A percentile compares a stretch with the other conserved stretches of the same genome.
Evolutionary conservation across 2,329 filamentous ascomycete genomes (phyloP).

Genomic region (Venturiaceae sp.): DNA sequence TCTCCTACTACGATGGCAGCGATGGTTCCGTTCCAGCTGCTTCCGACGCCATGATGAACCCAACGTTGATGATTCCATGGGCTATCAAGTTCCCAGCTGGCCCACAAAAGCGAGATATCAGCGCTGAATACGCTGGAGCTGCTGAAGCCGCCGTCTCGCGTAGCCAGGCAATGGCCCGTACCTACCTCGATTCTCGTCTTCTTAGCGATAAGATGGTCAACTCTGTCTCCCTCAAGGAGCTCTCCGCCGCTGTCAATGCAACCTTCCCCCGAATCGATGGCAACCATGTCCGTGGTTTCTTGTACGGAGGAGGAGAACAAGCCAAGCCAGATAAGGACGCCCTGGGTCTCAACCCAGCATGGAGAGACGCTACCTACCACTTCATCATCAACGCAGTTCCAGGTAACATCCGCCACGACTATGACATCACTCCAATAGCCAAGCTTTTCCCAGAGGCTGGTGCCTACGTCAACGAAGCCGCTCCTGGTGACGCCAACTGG

Average conservation of each 20-base stretch:
- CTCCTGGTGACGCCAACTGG: slow-evolving; percentile 4
- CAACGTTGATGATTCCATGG: slow-evolving; percentile 4
- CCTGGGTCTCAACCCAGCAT: slow-evolving; percentile 3
- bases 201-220: slow-evolving; percentile 6
- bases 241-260: not conserved
- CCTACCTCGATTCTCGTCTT: slow-evolving; percentile 10
- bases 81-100: not conserved
- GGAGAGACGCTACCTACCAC: slow-evolving; percentile 3
- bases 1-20: slow-evolving; percentile 7
- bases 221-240: not conserved
- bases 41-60: slow-evolving; percentile 7
- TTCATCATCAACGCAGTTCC: slow-evolving; percentile 9
- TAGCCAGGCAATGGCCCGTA: slow-evolving; percentile 6
- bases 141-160: not conserved
- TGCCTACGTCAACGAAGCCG: slow-evolving; percentile 7
- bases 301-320: slow-evolving; percentile 7
- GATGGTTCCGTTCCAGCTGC: slow-evolving; percentile 3
- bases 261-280: slow-evolving; percentile 4
- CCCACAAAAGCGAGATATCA: slow-evolving; percentile 1
- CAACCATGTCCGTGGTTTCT: slow-evolving; percentile 8
- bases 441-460: slow-evolving; percentile 7
- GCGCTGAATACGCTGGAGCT: not conserved
- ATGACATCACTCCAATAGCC: slow-evolving; percentile 2
- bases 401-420: slow-evolving; percentile 8
- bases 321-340: slow-evolving; percentile 1